phyloP scores from a whole-genome alignment of 768 basidiomycete genomes.

The Crucibulum laeve region DNA sequence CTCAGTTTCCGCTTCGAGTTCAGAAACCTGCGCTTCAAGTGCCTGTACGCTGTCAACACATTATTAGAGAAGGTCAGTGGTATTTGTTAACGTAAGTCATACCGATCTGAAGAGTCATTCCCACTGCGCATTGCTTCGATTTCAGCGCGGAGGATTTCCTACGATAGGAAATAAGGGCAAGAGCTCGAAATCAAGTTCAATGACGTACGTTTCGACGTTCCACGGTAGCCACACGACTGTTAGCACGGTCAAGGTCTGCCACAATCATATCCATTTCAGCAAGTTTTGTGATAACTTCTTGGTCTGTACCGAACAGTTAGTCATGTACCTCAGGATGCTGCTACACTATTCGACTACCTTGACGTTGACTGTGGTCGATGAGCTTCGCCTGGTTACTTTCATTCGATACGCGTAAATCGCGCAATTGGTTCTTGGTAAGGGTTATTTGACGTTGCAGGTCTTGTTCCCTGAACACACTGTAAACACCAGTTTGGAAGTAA shows the following conservation, averaged over 20 bases:
- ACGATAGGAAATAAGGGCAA: conserved; percentile 4
- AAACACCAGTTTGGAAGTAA: background rate
- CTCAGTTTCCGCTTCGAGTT: conserved; percentile 74
- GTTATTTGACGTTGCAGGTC: conserved; percentile 89
- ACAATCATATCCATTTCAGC: conserved; percentile 95
- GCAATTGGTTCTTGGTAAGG: conserved; percentile 84
- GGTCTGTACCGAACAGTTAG: conserved; percentile 46
- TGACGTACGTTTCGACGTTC: conserved; percentile 83
- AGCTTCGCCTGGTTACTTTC: conserved; percentile 92
- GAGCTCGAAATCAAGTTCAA: background rate
- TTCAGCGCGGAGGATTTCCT: conserved; percentile 95
- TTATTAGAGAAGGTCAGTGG: conserved; percentile 1
- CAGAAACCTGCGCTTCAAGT: conserved; percentile 69
- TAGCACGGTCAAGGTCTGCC: conserved; percentile 93
- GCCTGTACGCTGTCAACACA: conserved; percentile 49
- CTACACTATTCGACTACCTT: conserved; percentile 47
- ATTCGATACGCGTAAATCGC: conserved; percentile 85
- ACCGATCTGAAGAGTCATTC: conserved; percentile 68
- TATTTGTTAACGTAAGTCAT: conserved; percentile 19
- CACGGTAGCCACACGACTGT: conserved; percentile 85
- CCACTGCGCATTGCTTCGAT: conserved; percentile 88
- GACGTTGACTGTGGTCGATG: conserved; percentile 84
- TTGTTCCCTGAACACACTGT: conserved; percentile 61
- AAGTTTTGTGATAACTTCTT: conserved; percentile 86
- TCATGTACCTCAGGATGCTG: background rate